phyloP scores from a whole-genome alignment of 305 asterid species.

The Withania somnifera region DNA sequence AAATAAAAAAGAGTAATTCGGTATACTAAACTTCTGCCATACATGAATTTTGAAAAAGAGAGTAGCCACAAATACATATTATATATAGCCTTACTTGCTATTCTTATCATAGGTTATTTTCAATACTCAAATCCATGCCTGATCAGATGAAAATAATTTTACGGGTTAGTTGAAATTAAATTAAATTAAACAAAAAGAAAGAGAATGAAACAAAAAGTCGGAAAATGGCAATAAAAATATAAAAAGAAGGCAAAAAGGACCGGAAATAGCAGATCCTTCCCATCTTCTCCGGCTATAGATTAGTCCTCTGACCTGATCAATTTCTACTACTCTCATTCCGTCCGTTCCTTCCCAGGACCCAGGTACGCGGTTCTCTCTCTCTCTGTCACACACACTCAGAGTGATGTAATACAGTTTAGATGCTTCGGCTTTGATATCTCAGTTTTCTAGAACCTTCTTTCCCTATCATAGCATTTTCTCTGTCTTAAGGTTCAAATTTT shows the following conservation, averaged over 20 bases:
- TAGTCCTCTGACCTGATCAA: neutral
- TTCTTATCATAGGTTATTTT: no score
- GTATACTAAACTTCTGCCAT: no score
- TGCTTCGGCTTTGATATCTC: neutral
- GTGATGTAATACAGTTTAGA: neutral
- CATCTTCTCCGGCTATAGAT: neutral
- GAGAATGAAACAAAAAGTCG: neutral
- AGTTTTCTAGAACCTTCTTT: neutral
- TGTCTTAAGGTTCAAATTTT: neutral
- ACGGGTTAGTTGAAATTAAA: no score
- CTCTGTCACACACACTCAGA: neutral
- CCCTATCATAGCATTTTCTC: neutral
- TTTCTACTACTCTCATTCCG: neutral
- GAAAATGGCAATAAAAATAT: neutral
- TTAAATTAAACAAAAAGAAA: neutral
- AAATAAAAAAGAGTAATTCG: no score
- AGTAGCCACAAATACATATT: no score
- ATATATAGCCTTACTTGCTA: no score
- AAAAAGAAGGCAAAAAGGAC: neutral
- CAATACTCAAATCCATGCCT: no score
- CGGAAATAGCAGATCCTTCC: neutral
- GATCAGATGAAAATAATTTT: no score
- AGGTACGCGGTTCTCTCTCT: neutral
- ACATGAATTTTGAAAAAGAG: no score
- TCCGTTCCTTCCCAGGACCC: neutral